These are phyloP conservation scores for Monilinia laxa DNA, from an alignment of 2,329 filamentous ascomycete genomes.

Conservation along the genomic window DNA sequence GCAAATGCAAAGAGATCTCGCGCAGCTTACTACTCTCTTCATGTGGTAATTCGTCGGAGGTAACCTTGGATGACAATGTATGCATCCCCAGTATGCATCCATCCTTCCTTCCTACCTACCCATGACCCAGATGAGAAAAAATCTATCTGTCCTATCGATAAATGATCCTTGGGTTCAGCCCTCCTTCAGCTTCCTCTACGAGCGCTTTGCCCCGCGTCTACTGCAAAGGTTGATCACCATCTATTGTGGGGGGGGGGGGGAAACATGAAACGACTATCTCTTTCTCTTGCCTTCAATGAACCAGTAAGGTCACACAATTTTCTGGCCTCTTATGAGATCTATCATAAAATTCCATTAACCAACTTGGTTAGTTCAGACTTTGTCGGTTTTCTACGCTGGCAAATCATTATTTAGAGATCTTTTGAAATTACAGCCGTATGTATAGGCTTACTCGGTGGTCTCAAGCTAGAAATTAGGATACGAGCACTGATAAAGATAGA, in stretches of 20 bases:
- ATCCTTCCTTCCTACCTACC: constrained; percentile 17
- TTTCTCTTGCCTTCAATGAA: neutral
- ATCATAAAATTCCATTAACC: neutral
- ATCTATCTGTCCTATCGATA: constrained; percentile 18
- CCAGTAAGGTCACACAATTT: constrained; percentile 14
- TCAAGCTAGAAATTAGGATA: neutral
- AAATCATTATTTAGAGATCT: constrained; percentile 7
- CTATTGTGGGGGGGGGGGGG: constrained; percentile 17
- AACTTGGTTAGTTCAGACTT: neutral
- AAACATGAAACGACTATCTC: constrained; percentile 19
- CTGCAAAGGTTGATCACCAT: constrained; percentile 15
- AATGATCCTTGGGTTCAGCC: constrained; percentile 20
- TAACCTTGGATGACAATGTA: constrained; percentile 19
- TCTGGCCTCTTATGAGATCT: constrained; percentile 12
- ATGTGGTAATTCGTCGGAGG: constrained; percentile 14
- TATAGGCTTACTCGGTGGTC: constrained; percentile 13
- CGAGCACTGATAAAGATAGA: neutral
- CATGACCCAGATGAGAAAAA: constrained; percentile 4
- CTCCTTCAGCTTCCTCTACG: constrained; percentile 16
- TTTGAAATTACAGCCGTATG: neutral
- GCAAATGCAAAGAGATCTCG: constrained; percentile 3
- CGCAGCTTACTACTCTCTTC: constrained; percentile 13
- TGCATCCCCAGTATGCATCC: constrained; percentile 14
- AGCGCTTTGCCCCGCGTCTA: constrained; percentile 24
- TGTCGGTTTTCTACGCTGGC: constrained; percentile 8